phyloP scores from a whole-genome alignment of 495 filamentous ascomycete genomes.

The Entonaema liquescens region DNA sequence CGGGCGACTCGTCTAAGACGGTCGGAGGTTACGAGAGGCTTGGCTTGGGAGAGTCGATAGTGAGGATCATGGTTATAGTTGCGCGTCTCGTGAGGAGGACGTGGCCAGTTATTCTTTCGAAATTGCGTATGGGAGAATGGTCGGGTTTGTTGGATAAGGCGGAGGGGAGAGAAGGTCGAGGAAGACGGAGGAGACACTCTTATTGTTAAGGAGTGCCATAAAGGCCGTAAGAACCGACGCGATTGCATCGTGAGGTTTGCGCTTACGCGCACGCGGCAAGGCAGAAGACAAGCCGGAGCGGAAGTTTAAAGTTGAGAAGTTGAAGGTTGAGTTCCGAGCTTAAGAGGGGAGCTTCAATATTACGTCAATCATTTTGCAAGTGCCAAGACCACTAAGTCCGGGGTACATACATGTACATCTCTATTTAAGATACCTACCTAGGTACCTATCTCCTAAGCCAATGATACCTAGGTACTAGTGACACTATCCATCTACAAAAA shows the following conservation, averaged over 20 bases:
- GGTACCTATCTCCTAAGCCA: background rate
- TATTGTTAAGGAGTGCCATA: slow-evolving; percentile 12
- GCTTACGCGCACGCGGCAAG: background rate
- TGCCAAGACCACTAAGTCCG: background rate
- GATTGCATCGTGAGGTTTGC: slow-evolving; percentile 22
- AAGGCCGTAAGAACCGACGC: slow-evolving; percentile 16
- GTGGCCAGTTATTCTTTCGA: slow-evolving; percentile 39
- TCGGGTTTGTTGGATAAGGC: slow-evolving; percentile 14
- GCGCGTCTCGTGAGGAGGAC: slow-evolving; percentile 29
- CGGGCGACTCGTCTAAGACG: slow-evolving; percentile 35
- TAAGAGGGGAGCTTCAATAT: background rate
- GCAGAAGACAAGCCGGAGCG: background rate
- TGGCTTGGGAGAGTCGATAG: slow-evolving; percentile 46
- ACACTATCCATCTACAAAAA: background rate
- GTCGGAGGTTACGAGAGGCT: slow-evolving; percentile 51
- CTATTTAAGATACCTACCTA: too few relatives aligned
- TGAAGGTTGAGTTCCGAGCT: background rate
- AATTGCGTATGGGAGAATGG: slow-evolving; percentile 39
- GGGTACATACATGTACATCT: background rate
- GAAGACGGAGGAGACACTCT: background rate
- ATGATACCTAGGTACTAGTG: background rate
- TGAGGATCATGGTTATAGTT: slow-evolving; percentile 32
- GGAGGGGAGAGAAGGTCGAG: slow-evolving; percentile 4
- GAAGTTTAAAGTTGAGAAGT: background rate
- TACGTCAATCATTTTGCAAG: background rate